These are phyloP conservation scores for Sarocladium strictum DNA, from an alignment of 2,329 filamentous ascomycete species.

Conservation along the genomic window DNA sequence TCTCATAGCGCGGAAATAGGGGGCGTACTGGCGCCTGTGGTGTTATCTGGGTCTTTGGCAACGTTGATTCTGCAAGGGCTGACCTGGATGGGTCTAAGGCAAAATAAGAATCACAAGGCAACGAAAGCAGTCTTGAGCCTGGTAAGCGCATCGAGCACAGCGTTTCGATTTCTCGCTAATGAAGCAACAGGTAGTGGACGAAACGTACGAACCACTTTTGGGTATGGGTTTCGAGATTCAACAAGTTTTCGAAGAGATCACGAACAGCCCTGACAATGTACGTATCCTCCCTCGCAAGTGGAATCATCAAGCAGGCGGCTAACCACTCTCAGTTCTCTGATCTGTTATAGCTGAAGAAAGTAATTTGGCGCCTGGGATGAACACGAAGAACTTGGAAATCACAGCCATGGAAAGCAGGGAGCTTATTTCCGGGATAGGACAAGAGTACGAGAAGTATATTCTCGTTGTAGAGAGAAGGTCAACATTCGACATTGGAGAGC, in stretches of 20 bases:
- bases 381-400: too few species aligned
- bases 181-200: constrained; percentile 55
- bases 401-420: too few species aligned
- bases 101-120: constrained; percentile 74
- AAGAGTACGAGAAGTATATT: too few species aligned
- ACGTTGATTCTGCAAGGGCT: constrained; percentile 69
- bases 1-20: constrained; percentile 56
- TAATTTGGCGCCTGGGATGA: too few species aligned
- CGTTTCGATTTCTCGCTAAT: not conserved
- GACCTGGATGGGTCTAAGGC: constrained; percentile 72
- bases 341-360: not conserved
- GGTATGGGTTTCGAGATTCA: constrained; percentile 76
- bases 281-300: constrained; percentile 46
- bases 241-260: constrained; percentile 78
- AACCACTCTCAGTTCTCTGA: not conserved
- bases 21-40: constrained; percentile 75
- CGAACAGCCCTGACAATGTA: constrained; percentile 52
- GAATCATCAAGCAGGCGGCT: not conserved
- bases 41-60: constrained; percentile 62
- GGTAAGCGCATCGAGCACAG: constrained; percentile 45
- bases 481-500: too few species aligned
- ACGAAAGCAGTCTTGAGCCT: constrained; percentile 71
- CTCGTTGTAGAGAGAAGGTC: too few species aligned
- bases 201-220: constrained; percentile 65
- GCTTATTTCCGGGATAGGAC: too few species aligned